Evolutionary conservation across 176 grass and related monocot genomes (phyloP), one percentile per base, ranked within the genome.

Genomic region (Chrysopogon serrulatus): DNA sequence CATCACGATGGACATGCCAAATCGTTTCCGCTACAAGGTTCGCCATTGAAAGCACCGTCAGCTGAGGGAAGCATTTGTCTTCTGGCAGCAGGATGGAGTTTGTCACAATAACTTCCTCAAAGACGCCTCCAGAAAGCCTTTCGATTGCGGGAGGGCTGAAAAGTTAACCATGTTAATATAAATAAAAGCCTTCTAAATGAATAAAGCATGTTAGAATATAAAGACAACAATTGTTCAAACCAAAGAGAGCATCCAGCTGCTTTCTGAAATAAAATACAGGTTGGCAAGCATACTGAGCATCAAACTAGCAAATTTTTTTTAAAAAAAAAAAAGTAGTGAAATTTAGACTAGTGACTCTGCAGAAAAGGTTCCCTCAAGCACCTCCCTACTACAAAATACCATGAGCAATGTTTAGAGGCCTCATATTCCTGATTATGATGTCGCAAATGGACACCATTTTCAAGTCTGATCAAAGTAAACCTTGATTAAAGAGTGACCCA

Each of bases 21-120:
- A 99, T 96, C 14, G 91, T 96, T 83, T 99, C 93, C 17, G 82
- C 96, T 34, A 99, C 82, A 79, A 96, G 96, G 88, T 99, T 99
- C 8, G 93, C 91, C 71, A 99, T 92, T 21, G 96, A 94, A 14
- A 99, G 85, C 79, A 99, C 93, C 0, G 93, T 99, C 59, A 96
- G 45, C 79, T 99, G 93, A 36, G 89, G 90, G 49, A 96, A 99
- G 57, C 74, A 87, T 76, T 88, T 92, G 42, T 89, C 26, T 45
- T 94, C 79, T n/a, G 83, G 56, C 14, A 92, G 67, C 12, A 90
- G 87, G 45, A 99, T 99, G 24, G 91, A 94, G 83, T 99, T 99
- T 65, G 84, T 99, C 15, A 99, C 87, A 37, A 94, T 96, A 23
- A 99, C 91, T 89, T 99, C 91, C 76, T 94, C 88, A 81, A 99